Base-by-base conservation (phyloP, 257 asterid genomes). In the Solanum bukasovii region DNA sequence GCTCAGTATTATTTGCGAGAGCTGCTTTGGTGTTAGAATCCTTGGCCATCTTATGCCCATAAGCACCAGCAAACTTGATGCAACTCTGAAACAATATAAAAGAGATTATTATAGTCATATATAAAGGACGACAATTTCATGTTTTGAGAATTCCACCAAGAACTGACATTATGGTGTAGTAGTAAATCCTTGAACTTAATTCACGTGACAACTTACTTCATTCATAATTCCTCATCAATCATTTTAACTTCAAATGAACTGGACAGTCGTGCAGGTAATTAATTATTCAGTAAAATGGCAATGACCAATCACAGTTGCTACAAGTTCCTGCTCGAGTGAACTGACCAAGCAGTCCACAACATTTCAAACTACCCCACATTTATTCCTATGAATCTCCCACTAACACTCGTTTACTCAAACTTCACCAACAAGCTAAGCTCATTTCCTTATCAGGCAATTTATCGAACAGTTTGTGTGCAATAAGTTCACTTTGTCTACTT, bases 31-130 rank as follows among this genome's bases (percentile, higher is more conserved):
- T 25, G 93, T 92, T 89, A 97, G 90, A 86, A 92, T 72, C 92
- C 97, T 93, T 23, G 99, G 99, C 99, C 99, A 95, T 91, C 98
- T 94, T 29, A 95, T 82, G 79, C 91, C 90, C 98, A 96, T 79
- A 52, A 49, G 65, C n/a, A 75, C 49, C 67, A 38, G 23, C 25
- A 40, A 56, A 68, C 81, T 87, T 56, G 18, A 46, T 81, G 29
- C 8, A 18, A 84, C 27, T 37, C 85, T 61, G 85, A 56, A 90
- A 67, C 78, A 87, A 75, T 29, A 44, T 25, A 29, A 0, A 0
- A 81, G 85, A 46, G 38, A 81, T 29, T 81, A 81, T 46, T 29
- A 81, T 29, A 79, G 13, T 13, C 44, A 72, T 12, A 72, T 9
- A 71, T 65, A 83, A 44, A 44, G 67, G 67, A 79, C 13, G 7